Percentiles rank a stretch among this genome's conserved stretches.
Conservation (phyloP, 192 early-diverging fungal species). For the Mortierella alpina region DNA sequence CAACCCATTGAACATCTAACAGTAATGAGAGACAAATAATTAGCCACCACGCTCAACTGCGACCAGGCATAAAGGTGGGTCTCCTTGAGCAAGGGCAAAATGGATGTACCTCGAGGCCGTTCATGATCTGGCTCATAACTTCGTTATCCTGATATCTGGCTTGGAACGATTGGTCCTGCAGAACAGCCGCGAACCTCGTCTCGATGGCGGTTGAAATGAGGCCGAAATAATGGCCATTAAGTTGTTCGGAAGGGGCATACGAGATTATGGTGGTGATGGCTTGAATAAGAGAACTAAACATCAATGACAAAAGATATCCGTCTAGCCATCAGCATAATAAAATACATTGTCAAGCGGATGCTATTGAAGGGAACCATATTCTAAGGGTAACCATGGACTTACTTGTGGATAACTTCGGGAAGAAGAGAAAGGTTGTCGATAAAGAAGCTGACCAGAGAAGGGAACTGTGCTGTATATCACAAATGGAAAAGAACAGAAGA, state of each 20-base stretch:
- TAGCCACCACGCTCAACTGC: not conserved
- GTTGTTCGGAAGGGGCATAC: slow-evolving; percentile 57
- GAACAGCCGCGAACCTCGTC: slow-evolving; percentile 64
- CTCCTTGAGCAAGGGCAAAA: not conserved
- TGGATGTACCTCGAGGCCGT: slow-evolving; percentile 70
- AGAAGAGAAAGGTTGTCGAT: slow-evolving; percentile 66
- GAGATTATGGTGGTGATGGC: slow-evolving; percentile 71
- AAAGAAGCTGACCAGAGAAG: slow-evolving; percentile 69
- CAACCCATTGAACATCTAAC: slow-evolving; percentile 81
- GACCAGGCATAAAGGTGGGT: not conserved
- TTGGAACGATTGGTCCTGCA: slow-evolving; percentile 70
- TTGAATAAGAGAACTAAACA: slow-evolving; percentile 68
- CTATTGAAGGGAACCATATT: too few species aligned
- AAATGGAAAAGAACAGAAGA: slow-evolving; percentile 21
- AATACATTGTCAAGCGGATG: too few species aligned
- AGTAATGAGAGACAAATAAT: not conserved
- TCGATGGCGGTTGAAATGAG: slow-evolving; percentile 69
- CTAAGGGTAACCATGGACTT: slow-evolving; percentile 4
- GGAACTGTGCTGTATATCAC: slow-evolving; percentile 59
- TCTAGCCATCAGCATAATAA: too few species aligned
- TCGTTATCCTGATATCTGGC: slow-evolving; percentile 64
- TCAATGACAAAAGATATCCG: slow-evolving; percentile 1
- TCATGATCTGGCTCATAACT: slow-evolving; percentile 68
- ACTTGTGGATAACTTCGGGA: slow-evolving; percentile 73
- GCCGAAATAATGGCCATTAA: slow-evolving; percentile 68